Percentiles rank a stretch among this genome's conserved stretches.
Evolutionary conservation across 2,329 filamentous ascomycete genomes (phyloP).

Genomic region (Talaromyces sp.): DNA sequence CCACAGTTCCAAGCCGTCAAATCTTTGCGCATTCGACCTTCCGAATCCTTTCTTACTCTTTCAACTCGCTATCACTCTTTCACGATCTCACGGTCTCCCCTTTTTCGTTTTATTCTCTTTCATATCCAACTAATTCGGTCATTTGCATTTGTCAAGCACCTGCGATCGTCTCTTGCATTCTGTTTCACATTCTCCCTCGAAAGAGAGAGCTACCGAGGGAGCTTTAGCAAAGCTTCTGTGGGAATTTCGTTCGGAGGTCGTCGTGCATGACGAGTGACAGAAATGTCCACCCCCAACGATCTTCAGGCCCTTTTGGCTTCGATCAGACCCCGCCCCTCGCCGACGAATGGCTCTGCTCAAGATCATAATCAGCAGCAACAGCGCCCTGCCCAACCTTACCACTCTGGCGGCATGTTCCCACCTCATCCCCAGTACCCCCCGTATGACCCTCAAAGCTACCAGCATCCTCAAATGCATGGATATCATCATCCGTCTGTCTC

Average conservation of each 20-base stretch:
- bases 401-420: constrained; percentile 33
- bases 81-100: constrained; percentile 14
- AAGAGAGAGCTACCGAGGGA: constrained; percentile 36
- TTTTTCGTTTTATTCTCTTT: not conserved
- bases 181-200: constrained; percentile 23
- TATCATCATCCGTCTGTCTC: constrained; percentile 62
- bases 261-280: constrained; percentile 38
- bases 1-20: constrained; percentile 14
- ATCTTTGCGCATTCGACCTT: constrained; percentile 23
- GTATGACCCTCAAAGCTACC: constrained; percentile 36
- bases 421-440: constrained; percentile 33
- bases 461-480: constrained; percentile 37
- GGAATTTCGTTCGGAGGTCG: constrained; percentile 31
- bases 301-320: constrained; percentile 51
- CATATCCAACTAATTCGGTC: constrained; percentile 13
- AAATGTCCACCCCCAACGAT: constrained; percentile 52
- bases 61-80: constrained; percentile 13
- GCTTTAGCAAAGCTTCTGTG: constrained; percentile 28
- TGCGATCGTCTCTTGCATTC: constrained; percentile 14
- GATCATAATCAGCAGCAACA: constrained; percentile 29
- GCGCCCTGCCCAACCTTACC: constrained; percentile 31
- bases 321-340: constrained; percentile 46
- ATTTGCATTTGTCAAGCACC: constrained; percentile 17
- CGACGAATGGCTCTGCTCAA: constrained; percentile 33
- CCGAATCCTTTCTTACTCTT: constrained; percentile 18